These are phyloP conservation scores for Scleroderma bovista DNA, from an alignment of 768 basidiomycete species.

Conservation along the genomic window DNA sequence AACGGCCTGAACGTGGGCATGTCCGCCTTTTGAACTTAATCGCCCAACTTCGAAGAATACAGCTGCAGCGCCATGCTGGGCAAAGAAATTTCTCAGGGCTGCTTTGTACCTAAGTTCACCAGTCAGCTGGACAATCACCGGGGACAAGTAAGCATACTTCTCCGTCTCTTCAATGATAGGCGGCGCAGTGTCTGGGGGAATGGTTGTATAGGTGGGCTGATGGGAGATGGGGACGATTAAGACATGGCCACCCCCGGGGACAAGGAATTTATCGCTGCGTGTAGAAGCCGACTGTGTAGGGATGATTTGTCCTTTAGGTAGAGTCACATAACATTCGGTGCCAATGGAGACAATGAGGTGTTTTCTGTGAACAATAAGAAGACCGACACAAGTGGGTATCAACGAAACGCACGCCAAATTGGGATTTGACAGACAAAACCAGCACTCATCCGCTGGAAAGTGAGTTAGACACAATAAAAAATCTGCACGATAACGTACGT, in stretches of 20 bases:
- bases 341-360: slow-evolving; percentile 95
- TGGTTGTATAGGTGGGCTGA: slow-evolving; percentile 79
- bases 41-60: slow-evolving; percentile 89
- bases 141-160: slow-evolving; percentile 38
- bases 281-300: slow-evolving; percentile 62
- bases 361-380: slow-evolving; percentile 50
- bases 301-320: slow-evolving; percentile 94
- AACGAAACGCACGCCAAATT: slow-evolving; percentile 62
- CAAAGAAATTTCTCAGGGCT: slow-evolving; percentile 68
- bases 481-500: slow-evolving; percentile 46
- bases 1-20: slow-evolving; percentile 87
- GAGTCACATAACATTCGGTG: slow-evolving; percentile 85
- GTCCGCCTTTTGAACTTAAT: slow-evolving; percentile 79
- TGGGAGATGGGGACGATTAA: slow-evolving; percentile 93
- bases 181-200: slow-evolving; percentile 70
- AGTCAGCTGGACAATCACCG: neutral
- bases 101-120: slow-evolving; percentile 59
- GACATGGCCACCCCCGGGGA: slow-evolving; percentile 96
- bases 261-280: slow-evolving; percentile 33
- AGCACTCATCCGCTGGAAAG: slow-evolving; percentile 80
- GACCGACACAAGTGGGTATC: neutral
- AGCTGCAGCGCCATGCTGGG: slow-evolving; percentile 57
- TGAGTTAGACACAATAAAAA: neutral
- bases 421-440: slow-evolving; percentile 98
- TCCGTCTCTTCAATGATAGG: slow-evolving; percentile 80